Conservation (phyloP, 768 basidiomycete genomes). For the Auriscalpium microsporum region DNA sequence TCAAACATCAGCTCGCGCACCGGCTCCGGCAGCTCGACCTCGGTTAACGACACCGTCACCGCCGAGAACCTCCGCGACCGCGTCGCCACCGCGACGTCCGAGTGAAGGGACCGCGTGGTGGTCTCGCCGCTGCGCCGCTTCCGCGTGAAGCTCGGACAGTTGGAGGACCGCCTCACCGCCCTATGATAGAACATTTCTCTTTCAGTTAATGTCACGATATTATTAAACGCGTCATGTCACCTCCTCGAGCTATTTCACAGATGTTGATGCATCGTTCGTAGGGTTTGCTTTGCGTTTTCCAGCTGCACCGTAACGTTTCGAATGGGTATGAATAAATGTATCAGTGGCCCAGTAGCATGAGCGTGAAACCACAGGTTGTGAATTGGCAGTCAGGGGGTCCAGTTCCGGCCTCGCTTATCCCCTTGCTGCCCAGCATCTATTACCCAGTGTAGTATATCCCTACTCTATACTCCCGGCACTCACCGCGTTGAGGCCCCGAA, state of each 20-base stretch:
- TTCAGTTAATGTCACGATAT: background rate
- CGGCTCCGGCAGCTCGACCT: constrained; percentile 34
- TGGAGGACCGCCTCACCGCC: background rate
- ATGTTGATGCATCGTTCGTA: background rate
- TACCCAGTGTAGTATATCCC: too few relatives aligned
- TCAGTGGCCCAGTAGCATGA: too few relatives aligned
- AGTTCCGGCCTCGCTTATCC: too few relatives aligned
- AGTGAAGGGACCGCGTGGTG: constrained; percentile 16
- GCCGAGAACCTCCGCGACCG: constrained; percentile 40
- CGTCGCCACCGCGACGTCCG: constrained; percentile 31
- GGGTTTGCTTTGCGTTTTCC: background rate
- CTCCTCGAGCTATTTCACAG: background rate
- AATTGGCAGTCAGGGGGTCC: too few relatives aligned
- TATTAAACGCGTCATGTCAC: background rate
- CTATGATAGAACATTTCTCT: background rate
- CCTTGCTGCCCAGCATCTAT: too few relatives aligned
- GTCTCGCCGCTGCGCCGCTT: too few relatives aligned
- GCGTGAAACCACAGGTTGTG: too few relatives aligned
- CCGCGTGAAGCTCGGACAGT: background rate
- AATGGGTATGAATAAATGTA: background rate
- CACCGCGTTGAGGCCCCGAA: too few relatives aligned
- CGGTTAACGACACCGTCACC: constrained; percentile 45
- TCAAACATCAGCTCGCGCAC: constrained; percentile 42
- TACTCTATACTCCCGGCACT: too few relatives aligned
- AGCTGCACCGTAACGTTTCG: background rate